A percentile compares a stretch with the other conserved stretches of the same genome.
phyloP scores from a whole-genome alignment of 169 alveolate genomes.

The Theileria sp. region DNA sequence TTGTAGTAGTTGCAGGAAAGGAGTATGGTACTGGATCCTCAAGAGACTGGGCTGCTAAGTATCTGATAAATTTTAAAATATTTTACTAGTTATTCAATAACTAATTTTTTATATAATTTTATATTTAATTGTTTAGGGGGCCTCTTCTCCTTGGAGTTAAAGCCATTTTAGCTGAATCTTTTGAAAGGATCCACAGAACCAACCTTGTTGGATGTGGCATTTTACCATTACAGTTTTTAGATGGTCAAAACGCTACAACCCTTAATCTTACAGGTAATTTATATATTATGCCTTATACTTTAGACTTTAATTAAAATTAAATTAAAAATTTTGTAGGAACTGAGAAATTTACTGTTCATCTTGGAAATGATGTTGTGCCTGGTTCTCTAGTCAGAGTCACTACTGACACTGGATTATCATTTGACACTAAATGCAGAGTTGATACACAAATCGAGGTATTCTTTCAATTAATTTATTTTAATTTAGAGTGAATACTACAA shows the following conservation, averaged over 20 bases:
- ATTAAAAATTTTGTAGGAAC: conserved; percentile 15
- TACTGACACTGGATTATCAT: conserved; percentile 54
- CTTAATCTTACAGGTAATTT: conserved; percentile 87
- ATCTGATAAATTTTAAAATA: neutral
- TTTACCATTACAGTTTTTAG: conserved; percentile 88
- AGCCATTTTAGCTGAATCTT: conserved; percentile 92
- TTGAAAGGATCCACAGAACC: conserved; percentile 94
- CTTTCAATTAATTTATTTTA: neutral
- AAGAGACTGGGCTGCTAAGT: conserved; percentile 98
- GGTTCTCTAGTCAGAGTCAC: conserved; percentile 49
- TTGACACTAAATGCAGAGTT: conserved; percentile 61
- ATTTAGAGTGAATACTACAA: conserved; percentile 64
- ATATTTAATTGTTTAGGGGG: conserved; percentile 69
- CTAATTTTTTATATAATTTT: neutral
- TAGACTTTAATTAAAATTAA: too few relatives aligned
- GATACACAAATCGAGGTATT: conserved; percentile 76
- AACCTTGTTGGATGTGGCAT: conserved; percentile 95
- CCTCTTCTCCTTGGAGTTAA: conserved; percentile 90
- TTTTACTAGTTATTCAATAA: neutral
- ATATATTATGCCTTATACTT: neutral
- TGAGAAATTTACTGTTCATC: conserved; percentile 57
- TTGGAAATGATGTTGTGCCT: conserved; percentile 32
- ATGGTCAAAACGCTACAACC: conserved; percentile 86
- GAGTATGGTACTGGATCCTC: conserved; percentile 96
- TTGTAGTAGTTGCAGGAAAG: conserved; percentile 88